Evolutionary conservation across 371 early-diverging fungal species (phyloP), one percentile per base, ranked within the genome.

Genomic region (Blakeslea trispora): DNA sequence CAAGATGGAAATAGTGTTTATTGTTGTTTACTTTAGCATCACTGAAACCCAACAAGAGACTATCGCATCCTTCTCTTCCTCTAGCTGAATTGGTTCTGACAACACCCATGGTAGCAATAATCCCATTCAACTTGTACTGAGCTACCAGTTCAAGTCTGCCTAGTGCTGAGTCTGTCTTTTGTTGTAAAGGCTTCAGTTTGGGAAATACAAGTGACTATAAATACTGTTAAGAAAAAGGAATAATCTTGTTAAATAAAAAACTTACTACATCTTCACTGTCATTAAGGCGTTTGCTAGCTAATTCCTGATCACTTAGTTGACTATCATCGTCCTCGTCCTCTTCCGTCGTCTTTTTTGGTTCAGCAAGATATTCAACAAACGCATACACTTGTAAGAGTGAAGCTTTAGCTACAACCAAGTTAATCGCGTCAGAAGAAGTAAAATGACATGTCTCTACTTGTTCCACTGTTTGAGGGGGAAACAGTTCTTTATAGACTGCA

Each of bases 11-110:
- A 28, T 28, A 55, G 21, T 45, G 32, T 17, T 14, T 45, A 1
- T 35, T 32, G 10, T 24, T 5, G 63, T 68, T 50, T 71, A 93
- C 92, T 85, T 98, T 98, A 43, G 98, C 98, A 69, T 96, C 96
- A 50, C 81, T 83, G 66, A 98, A 96, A 35, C 86, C 89, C 52
- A 96, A 69, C 28, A 96, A 65, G 57, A 98, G 69, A 57, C 89
- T 86, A 71, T 95, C 95, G 40, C 86, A 83, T 4, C 88, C 92
- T 35, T 86, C 87, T 23, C 77, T 81, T 42, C 85, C 83, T 13
- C 77, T 74, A 11, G 86, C 79, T 14, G 87, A 78, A 17, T 75
- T 72, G 8, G 92, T 87, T 18, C 86, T 81, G 10, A 95, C 87
- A 8, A 84, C 82, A 14, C 85, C 90, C 71, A 94, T 81, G 4